Percentiles rank a stretch among this genome's conserved stretches.
phyloP scores from a whole-genome alignment of 2,329 filamentous ascomycete species.

The Penicillium hesseltinei region DNA sequence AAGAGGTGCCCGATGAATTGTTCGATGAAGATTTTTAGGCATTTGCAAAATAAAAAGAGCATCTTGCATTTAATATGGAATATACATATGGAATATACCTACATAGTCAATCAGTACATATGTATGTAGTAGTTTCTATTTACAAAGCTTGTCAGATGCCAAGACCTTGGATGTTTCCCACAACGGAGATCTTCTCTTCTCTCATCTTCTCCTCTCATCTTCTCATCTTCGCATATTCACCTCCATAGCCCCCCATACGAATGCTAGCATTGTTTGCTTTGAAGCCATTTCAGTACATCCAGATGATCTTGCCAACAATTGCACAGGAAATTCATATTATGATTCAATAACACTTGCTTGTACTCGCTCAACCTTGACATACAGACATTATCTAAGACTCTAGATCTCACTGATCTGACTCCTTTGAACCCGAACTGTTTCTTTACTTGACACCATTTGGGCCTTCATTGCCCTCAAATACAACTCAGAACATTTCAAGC shows the following conservation, averaged over 20 bases:
- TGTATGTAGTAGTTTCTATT: too few relatives aligned
- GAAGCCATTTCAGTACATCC: background rate
- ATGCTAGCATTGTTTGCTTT: background rate
- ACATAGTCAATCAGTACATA: too few relatives aligned
- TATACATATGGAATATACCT: background rate
- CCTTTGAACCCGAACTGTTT: background rate
- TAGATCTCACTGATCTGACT: background rate
- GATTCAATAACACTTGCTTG: constrained; percentile 41
- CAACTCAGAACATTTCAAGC: background rate
- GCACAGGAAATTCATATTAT: constrained; percentile 24
- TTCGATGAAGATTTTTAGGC: constrained; percentile 28
- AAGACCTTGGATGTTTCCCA: background rate
- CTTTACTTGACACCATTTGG: background rate
- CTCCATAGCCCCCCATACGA: background rate
- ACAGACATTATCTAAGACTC: background rate
- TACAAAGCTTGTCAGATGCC: background rate
- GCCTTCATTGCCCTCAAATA: background rate
- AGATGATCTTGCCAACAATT: constrained; percentile 18
- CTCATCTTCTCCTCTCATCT: background rate
- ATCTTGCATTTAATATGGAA: background rate
- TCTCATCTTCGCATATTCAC: background rate
- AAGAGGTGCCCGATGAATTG: constrained; percentile 27
- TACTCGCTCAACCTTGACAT: background rate
- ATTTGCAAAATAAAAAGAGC: background rate
- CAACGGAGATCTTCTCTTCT: background rate